Evolutionary conservation across 345 rosid genomes (phyloP).

Genomic region (Ceriops decandra): DNA sequence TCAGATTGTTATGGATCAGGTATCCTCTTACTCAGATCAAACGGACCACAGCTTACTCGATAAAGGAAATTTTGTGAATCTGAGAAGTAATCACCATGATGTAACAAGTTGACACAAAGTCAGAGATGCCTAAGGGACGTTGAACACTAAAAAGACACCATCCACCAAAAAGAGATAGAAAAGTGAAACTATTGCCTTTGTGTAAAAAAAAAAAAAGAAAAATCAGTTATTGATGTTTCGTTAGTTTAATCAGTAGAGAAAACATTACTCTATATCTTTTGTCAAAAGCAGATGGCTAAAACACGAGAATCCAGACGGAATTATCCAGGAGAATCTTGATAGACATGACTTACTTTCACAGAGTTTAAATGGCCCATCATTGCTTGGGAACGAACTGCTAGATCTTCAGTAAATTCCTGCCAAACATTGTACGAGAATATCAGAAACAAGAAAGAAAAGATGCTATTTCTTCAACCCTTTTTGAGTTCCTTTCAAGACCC

Average conservation of each 20-base stretch:
- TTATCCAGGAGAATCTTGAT: background rate
- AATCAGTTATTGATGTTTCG: no score
- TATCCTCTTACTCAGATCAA: no score
- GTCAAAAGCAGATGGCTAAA: no score
- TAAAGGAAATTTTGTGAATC: background rate
- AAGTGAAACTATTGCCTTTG: no score
- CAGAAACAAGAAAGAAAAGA: background rate
- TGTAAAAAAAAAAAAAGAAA: no score
- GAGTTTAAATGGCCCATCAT: constrained; percentile 49
- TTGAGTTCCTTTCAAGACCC: background rate
- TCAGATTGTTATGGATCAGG: no score
- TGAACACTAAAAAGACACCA: background rate
- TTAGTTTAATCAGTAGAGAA: no score
- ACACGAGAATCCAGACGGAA: background rate
- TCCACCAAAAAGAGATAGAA: background rate
- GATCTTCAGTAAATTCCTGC: constrained; percentile 80
- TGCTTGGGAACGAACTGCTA: constrained; percentile 71
- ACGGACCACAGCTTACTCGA: no score
- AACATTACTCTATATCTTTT: no score
- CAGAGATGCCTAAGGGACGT: background rate
- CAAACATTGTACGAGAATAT: constrained; percentile 8
- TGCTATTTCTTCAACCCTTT: background rate
- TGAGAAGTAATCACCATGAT: background rate
- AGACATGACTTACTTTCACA: constrained; percentile 44
- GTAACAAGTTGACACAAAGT: background rate